A percentile compares a stretch with the other conserved stretches of the same genome.
phyloP scores from a whole-genome alignment of 2,329 filamentous ascomycete species.

The Sporothrix euskadiensis region DNA sequence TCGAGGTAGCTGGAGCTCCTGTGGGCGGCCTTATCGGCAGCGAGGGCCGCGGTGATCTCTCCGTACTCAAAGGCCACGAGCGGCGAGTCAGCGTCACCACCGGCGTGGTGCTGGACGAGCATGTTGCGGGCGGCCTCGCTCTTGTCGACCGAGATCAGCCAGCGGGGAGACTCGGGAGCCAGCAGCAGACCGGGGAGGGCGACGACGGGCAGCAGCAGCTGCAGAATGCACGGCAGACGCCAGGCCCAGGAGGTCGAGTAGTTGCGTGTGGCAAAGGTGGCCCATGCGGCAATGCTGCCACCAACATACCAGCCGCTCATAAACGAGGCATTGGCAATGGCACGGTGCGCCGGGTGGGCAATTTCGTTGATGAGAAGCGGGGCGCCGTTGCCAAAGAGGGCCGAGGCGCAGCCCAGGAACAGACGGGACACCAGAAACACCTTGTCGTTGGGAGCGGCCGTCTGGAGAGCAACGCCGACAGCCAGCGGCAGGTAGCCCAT shows the following conservation, averaged over 20 bases:
- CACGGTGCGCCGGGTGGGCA: conserved; percentile 30
- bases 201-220: conserved; percentile 44
- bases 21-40: conserved; percentile 31
- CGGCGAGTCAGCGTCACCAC: conserved; percentile 40
- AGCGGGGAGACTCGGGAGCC: conserved; percentile 15
- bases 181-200: conserved; percentile 23
- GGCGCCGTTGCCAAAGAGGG: conserved; percentile 16
- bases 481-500: conserved; percentile 40
- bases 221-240: conserved; percentile 59
- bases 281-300: conserved; percentile 40
- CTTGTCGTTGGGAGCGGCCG: conserved; percentile 31
- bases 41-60: conserved; percentile 21
- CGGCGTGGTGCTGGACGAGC: conserved; percentile 40
- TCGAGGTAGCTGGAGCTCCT: conserved; percentile 39
- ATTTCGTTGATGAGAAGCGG: conserved; percentile 29
- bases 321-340: conserved; percentile 26
- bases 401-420: neutral
- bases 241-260: conserved; percentile 51
- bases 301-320: conserved; percentile 35
- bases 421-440: neutral
- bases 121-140: conserved; percentile 32
- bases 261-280: conserved; percentile 35
- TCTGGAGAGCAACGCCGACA: conserved; percentile 40
- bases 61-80: conserved; percentile 54
- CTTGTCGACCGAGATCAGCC: conserved; percentile 31